Conservation (phyloP, 2,329 filamentous ascomycete species). For the Phoma sp. region DNA sequence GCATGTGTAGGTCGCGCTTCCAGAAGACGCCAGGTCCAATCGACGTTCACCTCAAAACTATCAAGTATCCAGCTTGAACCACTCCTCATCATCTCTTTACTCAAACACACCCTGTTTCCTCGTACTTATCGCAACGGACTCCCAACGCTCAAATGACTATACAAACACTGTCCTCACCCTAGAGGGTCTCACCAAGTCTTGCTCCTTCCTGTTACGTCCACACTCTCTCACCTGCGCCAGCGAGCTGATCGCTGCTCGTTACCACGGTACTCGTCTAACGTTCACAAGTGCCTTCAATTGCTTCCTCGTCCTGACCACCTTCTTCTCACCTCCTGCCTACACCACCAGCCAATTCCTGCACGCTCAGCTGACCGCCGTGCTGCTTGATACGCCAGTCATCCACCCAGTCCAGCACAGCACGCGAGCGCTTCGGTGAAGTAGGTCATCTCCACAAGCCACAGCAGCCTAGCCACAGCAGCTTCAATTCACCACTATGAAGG, state of each 20-base stretch:
- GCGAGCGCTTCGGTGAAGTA: too few relatives aligned
- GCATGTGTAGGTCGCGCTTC: not conserved
- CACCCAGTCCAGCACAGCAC: not conserved
- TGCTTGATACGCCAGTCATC: not conserved
- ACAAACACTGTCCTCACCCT: not conserved
- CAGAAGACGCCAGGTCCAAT: not conserved
- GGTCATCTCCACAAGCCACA: not conserved
- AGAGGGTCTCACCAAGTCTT: not conserved
- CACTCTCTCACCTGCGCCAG: conserved; percentile 1
- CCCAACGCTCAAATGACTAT: not conserved
- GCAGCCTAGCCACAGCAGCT: not conserved
- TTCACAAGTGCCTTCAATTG: not conserved
- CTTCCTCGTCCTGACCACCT: not conserved
- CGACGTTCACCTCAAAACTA: conserved; percentile 1
- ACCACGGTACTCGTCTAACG: not conserved
- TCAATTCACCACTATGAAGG: conserved; percentile 44
- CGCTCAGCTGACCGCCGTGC: not conserved
- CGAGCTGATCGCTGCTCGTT: not conserved
- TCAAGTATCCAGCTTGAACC: not conserved
- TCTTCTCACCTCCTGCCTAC: not conserved
- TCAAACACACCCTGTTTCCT: not conserved
- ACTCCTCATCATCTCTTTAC: not conserved
- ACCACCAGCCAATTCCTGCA: not conserved
- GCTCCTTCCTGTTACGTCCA: not conserved
- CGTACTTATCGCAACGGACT: not conserved